Conservation (phyloP, 2,329 filamentous ascomycete species). For the Incumbomyces lentus region DNA sequence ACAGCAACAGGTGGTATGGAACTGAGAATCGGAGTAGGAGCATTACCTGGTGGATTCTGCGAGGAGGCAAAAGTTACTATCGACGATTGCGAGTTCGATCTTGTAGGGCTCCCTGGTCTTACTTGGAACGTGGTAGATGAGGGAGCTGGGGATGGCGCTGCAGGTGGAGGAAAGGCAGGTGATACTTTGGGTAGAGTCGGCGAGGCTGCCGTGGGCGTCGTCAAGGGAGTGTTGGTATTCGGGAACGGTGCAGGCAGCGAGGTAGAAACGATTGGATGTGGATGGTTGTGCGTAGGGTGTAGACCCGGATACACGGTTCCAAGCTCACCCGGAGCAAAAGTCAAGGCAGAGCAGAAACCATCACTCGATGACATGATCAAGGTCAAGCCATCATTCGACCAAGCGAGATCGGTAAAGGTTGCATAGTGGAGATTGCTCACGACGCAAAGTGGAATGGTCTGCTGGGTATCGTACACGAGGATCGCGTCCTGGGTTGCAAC, state of each 20-base stretch:
- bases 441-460: conserved; percentile 82
- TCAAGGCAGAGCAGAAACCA: conserved; percentile 87
- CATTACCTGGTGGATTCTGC: conserved; percentile 48
- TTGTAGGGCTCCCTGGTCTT: conserved; percentile 65
- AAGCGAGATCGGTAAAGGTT: conserved; percentile 91
- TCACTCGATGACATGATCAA: conserved; percentile 95
- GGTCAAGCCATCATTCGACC: conserved; percentile 69
- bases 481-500: conserved; percentile 96
- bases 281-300: conserved; percentile 30
- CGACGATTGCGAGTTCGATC: conserved; percentile 79
- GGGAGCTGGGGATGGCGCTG: conserved; percentile 48
- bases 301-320: conserved; percentile 71
- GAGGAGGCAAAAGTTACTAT: conserved; percentile 51
- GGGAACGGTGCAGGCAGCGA: conserved; percentile 30
- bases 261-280: conserved; percentile 22
- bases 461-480: conserved; percentile 91
- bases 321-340: conserved; percentile 73
- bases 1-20: conserved; percentile 45
- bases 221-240: conserved; percentile 54
- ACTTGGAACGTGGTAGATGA: conserved; percentile 29
- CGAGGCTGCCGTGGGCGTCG: conserved; percentile 58
- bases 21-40: conserved; percentile 67
- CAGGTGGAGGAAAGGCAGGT: conserved; percentile 48
- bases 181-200: conserved; percentile 45
- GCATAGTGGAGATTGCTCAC: conserved; percentile 97